Conservation (phyloP, 1,139 yeast species). For the Yamadazyma sp. region DNA sequence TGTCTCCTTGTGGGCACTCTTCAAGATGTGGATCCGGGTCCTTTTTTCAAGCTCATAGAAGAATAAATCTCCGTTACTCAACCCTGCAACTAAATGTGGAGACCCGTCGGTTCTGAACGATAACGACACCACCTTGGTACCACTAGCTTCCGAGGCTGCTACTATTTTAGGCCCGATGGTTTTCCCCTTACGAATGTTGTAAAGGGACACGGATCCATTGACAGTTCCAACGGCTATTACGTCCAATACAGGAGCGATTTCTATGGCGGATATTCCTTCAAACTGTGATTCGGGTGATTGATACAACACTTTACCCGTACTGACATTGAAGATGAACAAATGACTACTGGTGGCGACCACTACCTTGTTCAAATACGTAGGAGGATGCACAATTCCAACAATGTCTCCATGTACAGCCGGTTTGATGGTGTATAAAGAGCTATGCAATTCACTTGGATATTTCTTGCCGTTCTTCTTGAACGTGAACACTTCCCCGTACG, state of each 20-base stretch:
- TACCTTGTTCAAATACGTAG: conserved; percentile 89
- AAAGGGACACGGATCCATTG: conserved; percentile 64
- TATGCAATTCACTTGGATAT: conserved; percentile 63
- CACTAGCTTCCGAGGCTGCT: conserved; percentile 52
- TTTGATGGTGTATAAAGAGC: conserved; percentile 54
- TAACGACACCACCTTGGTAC: conserved; percentile 59
- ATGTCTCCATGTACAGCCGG: conserved; percentile 65
- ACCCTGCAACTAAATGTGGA: conserved; percentile 79
- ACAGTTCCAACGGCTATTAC: conserved; percentile 75
- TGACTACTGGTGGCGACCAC: conserved; percentile 72
- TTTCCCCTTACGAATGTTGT: conserved; percentile 68
- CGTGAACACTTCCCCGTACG: conserved; percentile 57
- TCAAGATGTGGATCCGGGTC: conserved; percentile 71
- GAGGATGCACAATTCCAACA: conserved; percentile 74
- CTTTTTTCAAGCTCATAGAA: conserved; percentile 79
- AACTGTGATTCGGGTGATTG: conserved; percentile 54
- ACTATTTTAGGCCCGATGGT: conserved; percentile 53
- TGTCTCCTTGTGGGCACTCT: conserved; percentile 69
- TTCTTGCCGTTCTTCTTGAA: conserved; percentile 59
- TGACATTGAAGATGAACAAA: conserved; percentile 65
- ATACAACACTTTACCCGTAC: conserved; percentile 73
- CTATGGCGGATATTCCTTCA: conserved; percentile 57
- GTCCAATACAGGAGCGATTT: conserved; percentile 85
- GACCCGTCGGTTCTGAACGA: conserved; percentile 94
- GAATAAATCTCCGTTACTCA: conserved; percentile 76